These are phyloP conservation scores for Malassezia sympodialis DNA, from an alignment of 1,284 basidiomycete genomes.

Conservation along the genomic window DNA sequence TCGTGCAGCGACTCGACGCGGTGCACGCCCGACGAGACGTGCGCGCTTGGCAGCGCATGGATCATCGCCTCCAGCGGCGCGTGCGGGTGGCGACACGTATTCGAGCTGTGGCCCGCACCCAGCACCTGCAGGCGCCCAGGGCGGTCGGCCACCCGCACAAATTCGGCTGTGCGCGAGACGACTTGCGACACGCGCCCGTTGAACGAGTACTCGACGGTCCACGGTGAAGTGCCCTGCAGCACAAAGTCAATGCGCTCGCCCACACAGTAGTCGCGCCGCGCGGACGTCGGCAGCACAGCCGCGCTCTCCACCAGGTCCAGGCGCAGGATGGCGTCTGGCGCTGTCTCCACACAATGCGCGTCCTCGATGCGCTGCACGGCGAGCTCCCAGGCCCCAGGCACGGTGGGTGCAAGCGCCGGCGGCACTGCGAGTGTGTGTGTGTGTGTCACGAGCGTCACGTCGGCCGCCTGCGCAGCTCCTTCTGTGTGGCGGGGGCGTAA, in stretches of 20 bases:
- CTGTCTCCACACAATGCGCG: constrained; percentile 20
- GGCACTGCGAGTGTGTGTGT: not conserved
- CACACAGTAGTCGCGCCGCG: constrained; percentile 72
- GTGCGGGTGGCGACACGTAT: constrained; percentile 41
- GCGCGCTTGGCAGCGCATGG: constrained; percentile 73
- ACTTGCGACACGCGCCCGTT: constrained; percentile 66
- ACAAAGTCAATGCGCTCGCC: constrained; percentile 84
- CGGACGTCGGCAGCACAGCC: constrained; percentile 72
- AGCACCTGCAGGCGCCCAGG: constrained; percentile 71
- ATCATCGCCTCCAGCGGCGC: constrained; percentile 64
- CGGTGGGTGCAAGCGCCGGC: not conserved
- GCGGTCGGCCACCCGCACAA: constrained; percentile 69
- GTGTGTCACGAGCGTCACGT: not conserved
- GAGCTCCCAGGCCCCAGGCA: constrained; percentile 56
- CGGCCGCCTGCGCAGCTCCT: constrained; percentile 53
- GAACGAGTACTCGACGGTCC: constrained; percentile 81
- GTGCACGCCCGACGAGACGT: constrained; percentile 71
- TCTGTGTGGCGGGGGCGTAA: constrained; percentile 56
- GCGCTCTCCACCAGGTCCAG: constrained; percentile 84
- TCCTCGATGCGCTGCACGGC: constrained; percentile 24
- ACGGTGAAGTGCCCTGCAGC: constrained; percentile 87
- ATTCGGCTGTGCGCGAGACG: constrained; percentile 66
- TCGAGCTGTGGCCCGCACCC: constrained; percentile 67
- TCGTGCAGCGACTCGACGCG: constrained; percentile 77
- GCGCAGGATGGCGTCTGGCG: constrained; percentile 11